A percentile compares a stretch with the other conserved stretches of the same genome.
Evolutionary conservation across 352 stramenopile species (phyloP).

Genomic region (Pythium diclinum): DNA sequence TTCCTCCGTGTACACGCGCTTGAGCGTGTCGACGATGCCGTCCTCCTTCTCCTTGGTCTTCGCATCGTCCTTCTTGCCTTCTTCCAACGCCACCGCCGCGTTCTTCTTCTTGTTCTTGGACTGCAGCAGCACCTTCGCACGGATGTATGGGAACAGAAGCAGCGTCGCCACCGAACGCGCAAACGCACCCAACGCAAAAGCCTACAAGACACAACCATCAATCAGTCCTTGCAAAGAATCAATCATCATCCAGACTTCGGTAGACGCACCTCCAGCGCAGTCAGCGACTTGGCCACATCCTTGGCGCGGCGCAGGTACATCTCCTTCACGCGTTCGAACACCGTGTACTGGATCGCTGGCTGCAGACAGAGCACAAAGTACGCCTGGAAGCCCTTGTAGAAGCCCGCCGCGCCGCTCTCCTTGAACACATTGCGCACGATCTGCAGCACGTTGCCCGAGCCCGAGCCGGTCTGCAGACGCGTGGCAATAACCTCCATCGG

Average conservation of each 20-base stretch:
- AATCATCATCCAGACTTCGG: neutral
- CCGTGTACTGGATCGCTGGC: conserved; percentile 96
- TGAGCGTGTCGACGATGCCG: conserved; percentile 75
- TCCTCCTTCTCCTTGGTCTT: conserved; percentile 44
- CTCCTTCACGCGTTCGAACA: conserved; percentile 91
- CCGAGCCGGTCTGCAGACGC: conserved; percentile 66
- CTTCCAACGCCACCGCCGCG: conserved; percentile 14
- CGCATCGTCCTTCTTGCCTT: conserved; percentile 13
- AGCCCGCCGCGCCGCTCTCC: conserved; percentile 59
- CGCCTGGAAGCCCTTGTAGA: conserved; percentile 88
- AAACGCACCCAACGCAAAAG: conserved; percentile 93
- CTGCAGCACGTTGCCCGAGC: conserved; percentile 44
- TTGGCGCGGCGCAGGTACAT: conserved; percentile 68
- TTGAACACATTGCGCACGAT: conserved; percentile 66
- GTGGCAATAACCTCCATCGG: conserved; percentile 89
- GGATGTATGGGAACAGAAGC: conserved; percentile 95
- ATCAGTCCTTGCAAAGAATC: conserved; percentile 4
- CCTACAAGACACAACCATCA: conserved; percentile 57
- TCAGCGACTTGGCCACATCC: conserved; percentile 48
- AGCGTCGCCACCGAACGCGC: conserved; percentile 94
- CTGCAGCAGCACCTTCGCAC: conserved; percentile 95
- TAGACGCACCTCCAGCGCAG: conserved; percentile 57
- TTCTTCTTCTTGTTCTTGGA: conserved; percentile 67
- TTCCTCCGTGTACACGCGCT: conserved; percentile 80
- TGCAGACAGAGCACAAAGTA: conserved; percentile 96